Percentiles rank a stretch among this genome's conserved stretches.
These are phyloP conservation scores for Phialemoniopsis sp. DNA, from an alignment of 2,329 filamentous ascomycete species.

Conservation along the genomic window DNA sequence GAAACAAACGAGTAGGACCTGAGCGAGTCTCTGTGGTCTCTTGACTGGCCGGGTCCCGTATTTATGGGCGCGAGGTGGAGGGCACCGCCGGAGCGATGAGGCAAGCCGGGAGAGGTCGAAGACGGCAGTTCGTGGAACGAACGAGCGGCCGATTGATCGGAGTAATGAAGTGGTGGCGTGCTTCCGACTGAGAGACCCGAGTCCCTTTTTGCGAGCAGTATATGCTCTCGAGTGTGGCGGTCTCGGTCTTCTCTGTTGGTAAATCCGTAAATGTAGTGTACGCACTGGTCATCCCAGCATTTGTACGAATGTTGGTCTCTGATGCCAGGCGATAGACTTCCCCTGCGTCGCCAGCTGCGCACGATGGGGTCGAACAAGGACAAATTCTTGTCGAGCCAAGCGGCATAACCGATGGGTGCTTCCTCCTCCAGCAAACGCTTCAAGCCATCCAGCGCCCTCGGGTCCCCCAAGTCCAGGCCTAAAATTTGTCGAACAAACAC, in stretches of 20 bases:
- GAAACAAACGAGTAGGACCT: conserved; percentile 34
- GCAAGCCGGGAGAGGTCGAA: no score
- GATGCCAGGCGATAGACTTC: conserved; percentile 27
- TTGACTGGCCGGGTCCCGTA: conserved; percentile 22
- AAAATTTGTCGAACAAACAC: conserved; percentile 2
- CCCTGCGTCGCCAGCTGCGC: conserved; percentile 32
- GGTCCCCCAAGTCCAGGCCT: conserved; percentile 40
- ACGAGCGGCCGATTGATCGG: conserved; percentile 18
- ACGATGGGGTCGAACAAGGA: conserved; percentile 42
- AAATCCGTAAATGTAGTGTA: conserved; percentile 57
- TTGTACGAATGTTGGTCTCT: conserved; percentile 41
- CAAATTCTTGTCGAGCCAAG: conserved; percentile 51
- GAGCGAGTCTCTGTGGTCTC: conserved; percentile 35
- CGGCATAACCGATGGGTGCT: conserved; percentile 40
- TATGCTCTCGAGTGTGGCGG: conserved; percentile 43
- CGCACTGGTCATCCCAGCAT: conserved; percentile 50
- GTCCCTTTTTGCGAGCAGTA: conserved; percentile 35
- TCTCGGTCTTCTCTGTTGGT: conserved; percentile 45
- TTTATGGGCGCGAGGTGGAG: conserved; percentile 27
- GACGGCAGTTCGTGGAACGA: no score
- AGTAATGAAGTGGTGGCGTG: conserved; percentile 27
- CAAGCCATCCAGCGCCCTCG: conserved; percentile 30
- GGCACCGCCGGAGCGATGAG: conserved; percentile 5
- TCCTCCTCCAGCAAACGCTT: conserved; percentile 29
- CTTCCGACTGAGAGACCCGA: conserved; percentile 36